These are phyloP conservation scores for Helminthosporium solani DNA, from an alignment of 2,329 filamentous ascomycete genomes.

Conservation along the genomic window DNA sequence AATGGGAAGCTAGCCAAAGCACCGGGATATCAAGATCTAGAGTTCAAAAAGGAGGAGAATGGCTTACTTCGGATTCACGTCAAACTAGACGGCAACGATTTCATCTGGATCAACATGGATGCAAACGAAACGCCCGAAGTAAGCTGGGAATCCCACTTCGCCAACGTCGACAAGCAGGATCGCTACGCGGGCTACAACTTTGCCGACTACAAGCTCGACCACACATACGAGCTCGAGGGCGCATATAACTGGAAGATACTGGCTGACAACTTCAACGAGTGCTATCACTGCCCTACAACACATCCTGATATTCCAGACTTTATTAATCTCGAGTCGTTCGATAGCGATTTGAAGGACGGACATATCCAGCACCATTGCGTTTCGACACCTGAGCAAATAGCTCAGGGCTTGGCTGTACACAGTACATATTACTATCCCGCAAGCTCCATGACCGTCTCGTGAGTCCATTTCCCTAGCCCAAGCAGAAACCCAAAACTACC, in stretches of 20 bases:
- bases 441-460: constrained; percentile 22
- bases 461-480: constrained; percentile 1
- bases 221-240: constrained; percentile 26
- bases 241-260: constrained; percentile 32
- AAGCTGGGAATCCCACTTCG: constrained; percentile 23
- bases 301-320: constrained; percentile 59
- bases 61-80: constrained; percentile 32
- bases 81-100: constrained; percentile 27
- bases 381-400: constrained; percentile 20
- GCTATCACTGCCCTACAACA: constrained; percentile 61
- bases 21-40: constrained; percentile 39
- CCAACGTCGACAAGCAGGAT: constrained; percentile 23
- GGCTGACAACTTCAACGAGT: constrained; percentile 64
- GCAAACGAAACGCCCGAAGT: constrained; percentile 18
- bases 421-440: constrained; percentile 33
- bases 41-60: constrained; percentile 30
- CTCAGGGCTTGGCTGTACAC: constrained; percentile 20
- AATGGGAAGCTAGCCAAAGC: constrained; percentile 47
- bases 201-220: constrained; percentile 22
- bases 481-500: background rate
- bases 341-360: constrained; percentile 21
- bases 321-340: constrained; percentile 57
- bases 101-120: constrained; percentile 38
- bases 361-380: constrained; percentile 29
- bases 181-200: constrained; percentile 22